A percentile compares a stretch with the other conserved stretches of the same genome.
phyloP scores from a whole-genome alignment of 1,284 basidiomycete species.

The Macrocystidia cucumis region DNA sequence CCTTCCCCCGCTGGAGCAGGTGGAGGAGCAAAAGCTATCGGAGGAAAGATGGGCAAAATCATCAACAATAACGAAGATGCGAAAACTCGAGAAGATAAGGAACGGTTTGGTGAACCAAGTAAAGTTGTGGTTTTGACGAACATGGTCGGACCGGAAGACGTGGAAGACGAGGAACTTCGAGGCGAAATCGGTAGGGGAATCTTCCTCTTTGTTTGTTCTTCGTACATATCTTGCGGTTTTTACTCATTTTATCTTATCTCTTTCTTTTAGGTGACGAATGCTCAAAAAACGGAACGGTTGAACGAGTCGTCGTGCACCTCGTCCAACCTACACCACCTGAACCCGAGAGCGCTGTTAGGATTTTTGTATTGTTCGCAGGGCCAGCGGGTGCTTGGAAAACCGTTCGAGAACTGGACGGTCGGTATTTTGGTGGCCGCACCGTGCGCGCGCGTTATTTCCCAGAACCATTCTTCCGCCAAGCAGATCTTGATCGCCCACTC shows the following conservation, averaged over 20 bases:
- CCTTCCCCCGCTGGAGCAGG: constrained; percentile 18
- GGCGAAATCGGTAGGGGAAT: constrained; percentile 92
- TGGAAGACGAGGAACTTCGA: constrained; percentile 78
- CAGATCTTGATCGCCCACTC: constrained; percentile 38
- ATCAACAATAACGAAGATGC: constrained; percentile 82
- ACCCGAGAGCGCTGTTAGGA: constrained; percentile 65
- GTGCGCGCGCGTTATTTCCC: constrained; percentile 83
- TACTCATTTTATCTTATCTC: constrained; percentile 7
- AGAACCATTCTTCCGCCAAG: constrained; percentile 48
- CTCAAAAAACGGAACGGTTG: constrained; percentile 83
- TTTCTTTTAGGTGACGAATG: constrained; percentile 70
- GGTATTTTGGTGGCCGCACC: constrained; percentile 82
- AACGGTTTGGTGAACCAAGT: constrained; percentile 81
- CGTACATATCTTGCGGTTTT: too few relatives aligned
- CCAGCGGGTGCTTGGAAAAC: constrained; percentile 94
- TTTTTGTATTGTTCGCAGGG: constrained; percentile 83
- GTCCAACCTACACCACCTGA: constrained; percentile 56
- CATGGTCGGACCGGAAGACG: constrained; percentile 76
- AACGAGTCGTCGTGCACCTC: constrained; percentile 80
- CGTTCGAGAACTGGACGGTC: constrained; percentile 82
- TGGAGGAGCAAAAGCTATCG: constrained; percentile 28
- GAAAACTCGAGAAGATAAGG: constrained; percentile 63
- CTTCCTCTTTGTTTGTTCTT: too few relatives aligned
- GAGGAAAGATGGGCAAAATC: constrained; percentile 74
- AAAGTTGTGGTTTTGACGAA: constrained; percentile 85